A percentile compares a stretch with the other conserved stretches of the same genome.
These are phyloP conservation scores for Gigaspora rosea DNA, from an alignment of 192 early-diverging fungal species.

Conservation along the genomic window DNA sequence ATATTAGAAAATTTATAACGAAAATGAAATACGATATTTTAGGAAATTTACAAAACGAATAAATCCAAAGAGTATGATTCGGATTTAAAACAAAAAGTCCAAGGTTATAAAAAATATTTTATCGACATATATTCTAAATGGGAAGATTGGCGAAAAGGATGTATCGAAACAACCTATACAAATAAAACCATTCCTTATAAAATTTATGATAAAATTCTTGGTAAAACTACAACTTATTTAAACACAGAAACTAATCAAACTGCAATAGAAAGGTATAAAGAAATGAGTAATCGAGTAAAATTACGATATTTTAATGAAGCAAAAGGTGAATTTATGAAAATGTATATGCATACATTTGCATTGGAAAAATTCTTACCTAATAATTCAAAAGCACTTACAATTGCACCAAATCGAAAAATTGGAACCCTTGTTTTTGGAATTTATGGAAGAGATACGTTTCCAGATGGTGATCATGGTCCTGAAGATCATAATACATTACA, in stretches of 20 bases:
- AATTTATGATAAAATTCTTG: not conserved
- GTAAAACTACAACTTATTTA: not conserved
- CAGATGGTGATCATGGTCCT: not conserved
- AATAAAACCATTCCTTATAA: not conserved
- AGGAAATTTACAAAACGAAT: no score
- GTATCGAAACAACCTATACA: no score
- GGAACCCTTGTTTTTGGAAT: not conserved
- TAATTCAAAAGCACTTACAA: not conserved
- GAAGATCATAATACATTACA: not conserved
- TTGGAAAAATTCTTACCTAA: not conserved
- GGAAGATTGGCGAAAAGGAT: not conserved
- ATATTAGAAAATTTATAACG: no score
- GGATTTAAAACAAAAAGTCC: not conserved
- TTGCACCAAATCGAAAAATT: not conserved
- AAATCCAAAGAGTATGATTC: not conserved
- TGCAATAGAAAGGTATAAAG: not conserved
- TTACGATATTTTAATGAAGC: not conserved
- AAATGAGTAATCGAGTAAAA: not conserved
- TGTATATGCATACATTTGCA: conserved; percentile 8
- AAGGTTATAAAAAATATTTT: not conserved
- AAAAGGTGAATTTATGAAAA: conserved; percentile 11
- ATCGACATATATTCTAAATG: not conserved
- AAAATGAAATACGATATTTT: no score
- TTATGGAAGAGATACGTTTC: not conserved
- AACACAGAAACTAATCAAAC: not conserved